Conservation (phyloP, 495 filamentous ascomycete species). For the Lasiosphaeris hirsuta region DNA sequence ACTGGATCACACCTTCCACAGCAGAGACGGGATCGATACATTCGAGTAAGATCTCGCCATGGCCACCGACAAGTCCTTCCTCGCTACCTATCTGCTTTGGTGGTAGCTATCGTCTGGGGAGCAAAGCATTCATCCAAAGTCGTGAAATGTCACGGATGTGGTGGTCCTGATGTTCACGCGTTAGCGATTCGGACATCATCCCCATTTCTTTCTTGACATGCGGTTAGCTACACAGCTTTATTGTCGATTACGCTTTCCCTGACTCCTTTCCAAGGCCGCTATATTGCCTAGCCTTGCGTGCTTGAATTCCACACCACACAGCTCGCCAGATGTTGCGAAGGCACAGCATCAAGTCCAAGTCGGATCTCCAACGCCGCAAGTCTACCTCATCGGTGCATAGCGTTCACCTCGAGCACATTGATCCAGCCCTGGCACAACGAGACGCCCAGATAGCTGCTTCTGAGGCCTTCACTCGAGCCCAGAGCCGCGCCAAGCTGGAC, state of each 20-base stretch:
- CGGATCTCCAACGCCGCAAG: conserved; percentile 54
- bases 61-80: too few species aligned
- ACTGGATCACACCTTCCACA: too few species aligned
- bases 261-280: conserved; percentile 12
- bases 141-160: too few species aligned
- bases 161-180: too few species aligned
- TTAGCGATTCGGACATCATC: background rate
- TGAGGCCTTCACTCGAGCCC: conserved; percentile 59
- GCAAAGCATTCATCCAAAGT: too few species aligned
- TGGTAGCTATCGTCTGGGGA: too few species aligned
- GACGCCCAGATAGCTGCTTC: conserved; percentile 68
- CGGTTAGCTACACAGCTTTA: conserved; percentile 1
- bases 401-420: conserved; percentile 45
- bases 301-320: background rate
- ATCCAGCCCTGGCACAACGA: conserved; percentile 53
- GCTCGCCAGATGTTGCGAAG: conserved; percentile 44
- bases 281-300: conserved; percentile 5
- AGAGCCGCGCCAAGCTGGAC: conserved; percentile 44
- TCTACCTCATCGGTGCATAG: conserved; percentile 60
- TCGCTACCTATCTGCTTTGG: too few species aligned
- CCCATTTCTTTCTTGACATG: conserved; percentile 1
- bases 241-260: conserved; percentile 19
- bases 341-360: conserved; percentile 37
- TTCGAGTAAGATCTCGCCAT: too few species aligned
- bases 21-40: too few species aligned